Evolutionary conservation across 257 asterid genomes (phyloP), one percentile per base, ranked within the genome.

Genomic region (Thymus mandschuricus): DNA sequence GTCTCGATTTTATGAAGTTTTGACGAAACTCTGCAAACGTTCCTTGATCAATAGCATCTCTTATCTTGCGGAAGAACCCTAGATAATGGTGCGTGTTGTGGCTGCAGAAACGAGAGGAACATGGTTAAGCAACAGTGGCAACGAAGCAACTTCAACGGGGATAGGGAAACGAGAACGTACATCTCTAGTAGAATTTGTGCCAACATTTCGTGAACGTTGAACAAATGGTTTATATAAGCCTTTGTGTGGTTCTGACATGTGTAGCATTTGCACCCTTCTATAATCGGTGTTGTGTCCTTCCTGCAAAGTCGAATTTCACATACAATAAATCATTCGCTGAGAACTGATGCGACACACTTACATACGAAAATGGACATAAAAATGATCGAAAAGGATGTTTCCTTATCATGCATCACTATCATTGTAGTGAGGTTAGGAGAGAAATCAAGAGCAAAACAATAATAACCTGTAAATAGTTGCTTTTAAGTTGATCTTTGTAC

Each of bases 11-110:
- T 69, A 94, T 79, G 75, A 87, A 91, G 35, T 78, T 81, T 51
- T 76, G 79, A 68, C 74, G 85, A 69, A 87, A 91, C 65, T 85
- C 83, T 71, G 84, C 88, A 76, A 94, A 94, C 10, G 76, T 81
- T 64, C 96, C 97, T 52, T 76, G 75, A 38, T 69, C 75, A 27
- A 94, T 91, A 33, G 97, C 81, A 41, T 81, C 92, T 79, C 99
- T 86, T 52, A 91, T 86, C 70, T 83, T 71, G 59, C 86, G 79
- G 79, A 94, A 94, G 91, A 94, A 94, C 49, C 91, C 93, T 64
- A 91, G 78, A 73, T 85, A 94, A 75, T 94, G 99, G 78, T 94
- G 97, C 0, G 98, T 89, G 85, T 94, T 94, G 63, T 94, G 99
- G 75, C 98, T 94, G 85, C 46, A 60, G 72, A 70, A 78, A 33